These are phyloP conservation scores for Trichoderma aggressivum DNA, from an alignment of 2,329 filamentous ascomycete genomes.

Conservation along the genomic window DNA sequence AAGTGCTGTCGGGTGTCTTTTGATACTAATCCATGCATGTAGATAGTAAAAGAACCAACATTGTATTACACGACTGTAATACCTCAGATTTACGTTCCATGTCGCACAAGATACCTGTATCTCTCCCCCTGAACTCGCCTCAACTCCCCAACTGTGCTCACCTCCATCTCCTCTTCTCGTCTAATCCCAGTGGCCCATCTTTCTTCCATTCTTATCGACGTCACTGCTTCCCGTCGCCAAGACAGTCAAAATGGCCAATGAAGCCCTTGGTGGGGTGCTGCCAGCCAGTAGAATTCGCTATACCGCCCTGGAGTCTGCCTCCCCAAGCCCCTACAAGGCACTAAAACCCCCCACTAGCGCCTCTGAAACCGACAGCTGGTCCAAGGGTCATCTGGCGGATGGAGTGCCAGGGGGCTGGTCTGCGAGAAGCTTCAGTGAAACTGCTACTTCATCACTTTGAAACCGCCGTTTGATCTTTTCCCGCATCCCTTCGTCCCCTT, in stretches of 20 bases:
- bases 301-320: neutral
- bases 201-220: conserved; percentile 10
- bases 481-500: neutral
- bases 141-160: neutral
- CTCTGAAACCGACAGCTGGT: conserved; percentile 18
- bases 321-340: conserved; percentile 3
- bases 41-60: neutral
- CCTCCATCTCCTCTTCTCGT: neutral
- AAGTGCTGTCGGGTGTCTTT: neutral
- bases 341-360: conserved; percentile 16
- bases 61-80: neutral
- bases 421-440: conserved; percentile 13
- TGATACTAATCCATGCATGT: neutral
- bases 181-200: neutral
- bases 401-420: neutral
- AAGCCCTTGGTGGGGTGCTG: conserved; percentile 2
- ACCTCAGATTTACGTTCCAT: neutral
- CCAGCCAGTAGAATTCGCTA: conserved; percentile 5
- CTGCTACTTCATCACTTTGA: conserved; percentile 9
- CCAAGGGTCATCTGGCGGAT: conserved; percentile 13
- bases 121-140: neutral
- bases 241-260: neutral
- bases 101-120: neutral
- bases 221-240: conserved; percentile 17
- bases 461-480: conserved; percentile 14